Percentiles rank a stretch among this genome's conserved stretches.
Evolutionary conservation across 345 rosid species (phyloP).

Genomic region (Eucalyptus curtisii): DNA sequence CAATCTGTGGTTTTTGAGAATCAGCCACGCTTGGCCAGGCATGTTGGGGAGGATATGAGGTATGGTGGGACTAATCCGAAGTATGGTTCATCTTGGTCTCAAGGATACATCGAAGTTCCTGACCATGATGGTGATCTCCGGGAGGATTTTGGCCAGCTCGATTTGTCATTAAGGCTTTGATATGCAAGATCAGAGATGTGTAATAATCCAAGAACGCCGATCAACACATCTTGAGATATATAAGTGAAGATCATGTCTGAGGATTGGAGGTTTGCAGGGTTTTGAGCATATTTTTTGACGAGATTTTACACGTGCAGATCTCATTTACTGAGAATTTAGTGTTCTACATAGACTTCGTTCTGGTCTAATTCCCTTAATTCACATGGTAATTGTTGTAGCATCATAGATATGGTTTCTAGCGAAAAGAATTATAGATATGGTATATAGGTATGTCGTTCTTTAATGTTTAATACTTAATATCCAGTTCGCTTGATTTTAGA

Average conservation of each 20-base stretch:
- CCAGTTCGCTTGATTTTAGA: not conserved
- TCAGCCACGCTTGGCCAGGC: not conserved
- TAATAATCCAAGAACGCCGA: not conserved
- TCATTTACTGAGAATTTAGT: not conserved
- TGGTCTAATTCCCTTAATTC: not conserved
- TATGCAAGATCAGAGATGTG: not conserved
- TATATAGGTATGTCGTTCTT: not conserved
- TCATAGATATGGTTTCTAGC: not conserved
- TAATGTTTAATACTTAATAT: not conserved
- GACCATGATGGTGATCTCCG: not conserved
- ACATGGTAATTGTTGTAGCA: not conserved
- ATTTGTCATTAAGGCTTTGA: slow-evolving; percentile 77
- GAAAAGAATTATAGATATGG: not conserved
- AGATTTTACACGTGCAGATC: not conserved
- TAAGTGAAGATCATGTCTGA: not conserved
- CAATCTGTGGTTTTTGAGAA: not conserved
- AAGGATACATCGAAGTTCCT: not conserved
- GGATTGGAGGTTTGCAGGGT: not conserved
- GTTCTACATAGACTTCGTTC: not conserved
- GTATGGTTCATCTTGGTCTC: not conserved
- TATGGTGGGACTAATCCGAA: not conserved
- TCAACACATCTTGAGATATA: not conserved
- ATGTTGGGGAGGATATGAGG: not conserved
- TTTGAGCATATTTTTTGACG: not conserved
- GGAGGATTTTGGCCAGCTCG: slow-evolving; percentile 28